A percentile compares a stretch with the other conserved stretches of the same genome.
Conservation (phyloP, 768 basidiomycete genomes). For the Lactarius hengduanensis region DNA sequence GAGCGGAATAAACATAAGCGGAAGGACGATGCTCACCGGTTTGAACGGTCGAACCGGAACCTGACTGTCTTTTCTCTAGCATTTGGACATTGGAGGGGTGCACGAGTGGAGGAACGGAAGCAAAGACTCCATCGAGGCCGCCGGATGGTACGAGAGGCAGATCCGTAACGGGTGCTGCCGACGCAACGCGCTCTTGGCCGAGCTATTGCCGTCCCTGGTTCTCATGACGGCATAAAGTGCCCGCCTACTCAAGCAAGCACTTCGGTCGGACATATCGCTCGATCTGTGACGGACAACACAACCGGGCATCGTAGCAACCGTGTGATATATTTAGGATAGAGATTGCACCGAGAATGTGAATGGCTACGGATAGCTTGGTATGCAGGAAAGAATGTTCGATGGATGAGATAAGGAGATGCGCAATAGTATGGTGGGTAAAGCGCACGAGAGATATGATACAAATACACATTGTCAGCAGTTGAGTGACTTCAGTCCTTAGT, state of each 20-base stretch:
- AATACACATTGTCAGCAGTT: constrained; percentile 16
- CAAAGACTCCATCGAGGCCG: too few relatives aligned
- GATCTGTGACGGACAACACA: neutral
- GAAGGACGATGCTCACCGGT: constrained; percentile 7
- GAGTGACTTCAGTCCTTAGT: neutral
- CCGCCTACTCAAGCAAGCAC: neutral
- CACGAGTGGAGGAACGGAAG: neutral
- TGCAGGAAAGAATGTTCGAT: constrained; percentile 3
- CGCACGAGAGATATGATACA: constrained; percentile 20
- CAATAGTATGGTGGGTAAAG: constrained; percentile 8
- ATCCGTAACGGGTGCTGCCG: neutral
- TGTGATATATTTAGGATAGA: neutral
- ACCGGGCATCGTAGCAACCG: neutral
- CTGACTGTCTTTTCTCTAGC: constrained; percentile 11
- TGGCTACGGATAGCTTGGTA: neutral
- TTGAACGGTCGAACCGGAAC: neutral
- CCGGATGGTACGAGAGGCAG: too few relatives aligned
- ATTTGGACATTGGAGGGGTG: neutral
- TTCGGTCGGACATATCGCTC: neutral
- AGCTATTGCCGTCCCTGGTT: too few relatives aligned
- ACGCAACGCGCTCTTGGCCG: neutral
- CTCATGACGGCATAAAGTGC: neutral
- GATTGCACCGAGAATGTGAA: neutral
- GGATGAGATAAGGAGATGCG: neutral
- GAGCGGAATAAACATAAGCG: neutral